These are phyloP conservation scores for Bothriochloa decipiens DNA, from an alignment of 176 grass and related monocot species.

Conservation along the genomic window DNA sequence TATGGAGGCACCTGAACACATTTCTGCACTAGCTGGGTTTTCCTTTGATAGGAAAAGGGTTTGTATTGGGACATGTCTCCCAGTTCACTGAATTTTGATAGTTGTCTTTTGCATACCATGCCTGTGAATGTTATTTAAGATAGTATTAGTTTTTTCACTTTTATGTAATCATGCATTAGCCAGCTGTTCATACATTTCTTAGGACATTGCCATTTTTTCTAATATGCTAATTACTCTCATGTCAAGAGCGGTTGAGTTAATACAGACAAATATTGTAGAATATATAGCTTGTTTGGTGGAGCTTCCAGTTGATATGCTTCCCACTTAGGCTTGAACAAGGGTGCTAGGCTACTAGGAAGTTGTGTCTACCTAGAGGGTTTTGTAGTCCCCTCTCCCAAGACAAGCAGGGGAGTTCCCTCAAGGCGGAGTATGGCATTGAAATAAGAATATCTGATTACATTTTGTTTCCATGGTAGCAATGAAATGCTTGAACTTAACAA, in stretches of 20 bases:
- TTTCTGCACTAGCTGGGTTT: neutral
- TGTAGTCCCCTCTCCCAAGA: neutral
- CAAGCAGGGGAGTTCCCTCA: neutral
- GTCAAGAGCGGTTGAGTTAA: neutral
- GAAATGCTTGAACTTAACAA: slow-evolving; percentile 14
- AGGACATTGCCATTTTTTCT: neutral
- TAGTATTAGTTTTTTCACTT: neutral
- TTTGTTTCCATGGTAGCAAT: neutral
- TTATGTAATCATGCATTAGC: neutral
- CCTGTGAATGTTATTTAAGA: neutral
- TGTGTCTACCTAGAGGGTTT: too few relatives aligned
- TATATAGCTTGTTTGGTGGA: neutral
- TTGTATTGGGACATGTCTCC: neutral
- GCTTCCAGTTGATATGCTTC: neutral
- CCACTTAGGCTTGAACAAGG: neutral
- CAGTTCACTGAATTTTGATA: neutral
- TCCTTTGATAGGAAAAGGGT: slow-evolving; percentile 1
- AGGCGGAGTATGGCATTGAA: neutral
- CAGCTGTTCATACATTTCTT: neutral
- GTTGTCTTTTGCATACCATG: slow-evolving; percentile 18
- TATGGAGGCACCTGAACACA: neutral
- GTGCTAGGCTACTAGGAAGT: neutral
- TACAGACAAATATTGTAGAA: neutral
- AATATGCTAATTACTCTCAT: neutral
- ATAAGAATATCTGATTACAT: neutral